Conservation (phyloP, 2,329 filamentous ascomycete species). For the Alternaria incomplexa region DNA sequence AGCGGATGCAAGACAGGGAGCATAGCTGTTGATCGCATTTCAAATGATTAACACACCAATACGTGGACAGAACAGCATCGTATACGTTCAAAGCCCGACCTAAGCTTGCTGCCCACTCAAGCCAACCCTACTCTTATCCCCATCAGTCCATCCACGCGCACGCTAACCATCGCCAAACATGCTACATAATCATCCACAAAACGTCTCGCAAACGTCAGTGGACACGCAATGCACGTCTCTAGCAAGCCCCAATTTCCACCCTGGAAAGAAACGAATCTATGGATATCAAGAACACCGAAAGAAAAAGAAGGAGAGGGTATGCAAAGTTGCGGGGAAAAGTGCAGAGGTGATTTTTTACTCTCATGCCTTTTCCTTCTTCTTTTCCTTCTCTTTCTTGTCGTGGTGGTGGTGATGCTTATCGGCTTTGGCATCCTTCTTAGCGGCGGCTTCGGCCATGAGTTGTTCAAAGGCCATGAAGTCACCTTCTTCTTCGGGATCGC, state of each 20-base stretch:
- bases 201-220: not conserved
- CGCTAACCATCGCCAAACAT: not conserved
- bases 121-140: not conserved
- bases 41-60: not conserved
- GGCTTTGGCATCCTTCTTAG: conserved; percentile 86
- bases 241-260: not conserved
- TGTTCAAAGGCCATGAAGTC: conserved; percentile 99
- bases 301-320: conserved; percentile 8
- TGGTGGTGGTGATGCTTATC: conserved; percentile 72
- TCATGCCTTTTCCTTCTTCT: conserved; percentile 35
- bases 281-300: conserved; percentile 35
- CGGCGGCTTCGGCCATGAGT: conserved; percentile 92
- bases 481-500: conserved; percentile 93
- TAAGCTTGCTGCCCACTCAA: not conserved
- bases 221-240: not conserved
- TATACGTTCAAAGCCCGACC: not conserved
- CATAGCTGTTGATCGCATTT: not conserved
- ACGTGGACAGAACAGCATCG: not conserved
- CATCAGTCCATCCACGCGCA: not conserved
- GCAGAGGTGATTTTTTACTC: not conserved
- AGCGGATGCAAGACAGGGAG: not conserved
- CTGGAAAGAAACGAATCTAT: conserved; percentile 27
- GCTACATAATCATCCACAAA: not conserved
- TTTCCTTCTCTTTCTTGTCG: conserved; percentile 42
- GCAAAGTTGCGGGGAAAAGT: not conserved